phyloP scores from a whole-genome alignment of 768 basidiomycete species.

The Lenzites betulinus region DNA sequence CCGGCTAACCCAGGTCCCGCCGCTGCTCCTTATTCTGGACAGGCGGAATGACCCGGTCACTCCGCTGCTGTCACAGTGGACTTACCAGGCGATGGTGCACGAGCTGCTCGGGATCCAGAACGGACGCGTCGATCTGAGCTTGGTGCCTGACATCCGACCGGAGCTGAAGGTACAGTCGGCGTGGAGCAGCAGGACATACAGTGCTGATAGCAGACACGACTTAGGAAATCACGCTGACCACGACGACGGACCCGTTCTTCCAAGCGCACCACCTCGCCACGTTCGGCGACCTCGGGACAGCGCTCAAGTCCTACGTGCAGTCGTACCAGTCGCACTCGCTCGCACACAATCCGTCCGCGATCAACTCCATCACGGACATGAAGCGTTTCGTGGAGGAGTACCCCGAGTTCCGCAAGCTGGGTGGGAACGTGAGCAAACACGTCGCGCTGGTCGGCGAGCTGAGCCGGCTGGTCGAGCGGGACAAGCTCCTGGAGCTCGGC shows the following conservation, averaged over 20 bases:
- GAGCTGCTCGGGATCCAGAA: conserved; percentile 93
- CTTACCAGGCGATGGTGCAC: conserved; percentile 99
- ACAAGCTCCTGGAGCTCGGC: conserved; percentile 85
- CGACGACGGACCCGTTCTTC: conserved; percentile 93
- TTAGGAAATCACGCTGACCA: conserved; percentile 92
- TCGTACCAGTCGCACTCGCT: conserved; percentile 87
- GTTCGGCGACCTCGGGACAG: conserved; percentile 94
- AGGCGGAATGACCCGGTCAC: conserved; percentile 97
- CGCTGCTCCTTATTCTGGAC: conserved; percentile 89
- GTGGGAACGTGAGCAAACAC: conserved; percentile 98
- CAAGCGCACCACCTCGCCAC: conserved; percentile 87
- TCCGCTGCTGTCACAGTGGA: conserved; percentile 96
- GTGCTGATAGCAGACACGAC: neutral
- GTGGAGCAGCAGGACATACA: neutral
- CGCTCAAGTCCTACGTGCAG: conserved; percentile 90
- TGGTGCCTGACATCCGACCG: conserved; percentile 82
- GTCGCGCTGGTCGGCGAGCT: conserved; percentile 96
- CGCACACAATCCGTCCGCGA: conserved; percentile 72
- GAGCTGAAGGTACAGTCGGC: conserved; percentile 71
- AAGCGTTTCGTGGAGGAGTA: conserved; percentile 97
- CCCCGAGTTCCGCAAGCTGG: conserved; percentile 94
- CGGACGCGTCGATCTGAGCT: conserved; percentile 82
- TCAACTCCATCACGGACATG: conserved; percentile 96
- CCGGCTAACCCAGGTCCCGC: conserved; percentile 83
- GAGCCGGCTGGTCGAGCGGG: conserved; percentile 83